These are phyloP conservation scores for Myxozyma melibiosi DNA, from an alignment of 805 yeast genomes.

Conservation along the genomic window DNA sequence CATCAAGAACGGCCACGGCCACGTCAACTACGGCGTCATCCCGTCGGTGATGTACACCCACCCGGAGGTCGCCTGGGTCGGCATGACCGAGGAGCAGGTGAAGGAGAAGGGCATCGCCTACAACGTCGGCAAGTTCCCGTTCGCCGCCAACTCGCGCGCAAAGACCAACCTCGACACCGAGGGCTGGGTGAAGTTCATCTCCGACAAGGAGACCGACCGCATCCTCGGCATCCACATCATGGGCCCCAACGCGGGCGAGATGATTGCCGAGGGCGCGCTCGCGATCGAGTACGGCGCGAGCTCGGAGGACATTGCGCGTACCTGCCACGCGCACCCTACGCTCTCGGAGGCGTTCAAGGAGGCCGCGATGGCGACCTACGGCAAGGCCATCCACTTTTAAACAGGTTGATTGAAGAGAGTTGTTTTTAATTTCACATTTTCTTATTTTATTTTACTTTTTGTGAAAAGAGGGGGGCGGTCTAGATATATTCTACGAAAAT, in stretches of 20 bases:
- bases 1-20: constrained; percentile 92
- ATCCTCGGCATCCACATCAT: constrained; percentile 94
- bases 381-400: constrained; percentile 86
- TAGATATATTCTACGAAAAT: too few relatives aligned
- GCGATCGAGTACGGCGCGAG: constrained; percentile 99
- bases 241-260: constrained; percentile 99
- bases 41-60: constrained; percentile 99
- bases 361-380: constrained; percentile 89
- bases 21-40: constrained; percentile 95
- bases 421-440: too few relatives aligned
- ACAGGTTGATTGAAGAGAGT: too few relatives aligned
- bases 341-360: constrained; percentile 97
- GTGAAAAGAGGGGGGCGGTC: too few relatives aligned
- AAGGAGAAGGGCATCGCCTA: constrained; percentile 89
- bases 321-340: constrained; percentile 99
- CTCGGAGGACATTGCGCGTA: constrained; percentile 95
- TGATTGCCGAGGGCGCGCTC: constrained; percentile 98
- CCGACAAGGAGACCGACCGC: constrained; percentile 97
- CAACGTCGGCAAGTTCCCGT: constrained; percentile 97
- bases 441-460: too few relatives aligned
- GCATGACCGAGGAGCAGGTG: constrained; percentile 91
- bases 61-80: constrained; percentile 99
- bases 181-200: constrained; percentile 92
- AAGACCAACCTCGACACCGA: constrained; percentile 97
- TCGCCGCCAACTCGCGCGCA: constrained; percentile 98